These are phyloP conservation scores for Sapria himalayana DNA, from an alignment of 345 rosid species.

Conservation along the genomic window DNA sequence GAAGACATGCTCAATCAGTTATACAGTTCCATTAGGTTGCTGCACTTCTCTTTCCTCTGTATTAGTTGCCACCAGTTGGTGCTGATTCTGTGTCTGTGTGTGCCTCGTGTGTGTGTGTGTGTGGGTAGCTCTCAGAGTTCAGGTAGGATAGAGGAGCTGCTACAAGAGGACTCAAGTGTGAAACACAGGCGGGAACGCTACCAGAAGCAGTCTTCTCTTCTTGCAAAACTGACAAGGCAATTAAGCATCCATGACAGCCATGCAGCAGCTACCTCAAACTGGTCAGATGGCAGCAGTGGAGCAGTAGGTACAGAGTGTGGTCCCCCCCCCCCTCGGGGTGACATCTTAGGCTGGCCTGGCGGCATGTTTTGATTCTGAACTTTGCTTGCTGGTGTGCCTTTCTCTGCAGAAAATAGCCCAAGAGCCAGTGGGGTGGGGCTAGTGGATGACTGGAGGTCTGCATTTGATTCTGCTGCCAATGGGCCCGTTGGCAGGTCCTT, in stretches of 20 bases:
- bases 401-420: constrained; percentile 62
- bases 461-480: constrained; percentile 73
- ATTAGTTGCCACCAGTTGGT: not conserved
- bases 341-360: not conserved
- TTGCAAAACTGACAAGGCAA: constrained; percentile 60
- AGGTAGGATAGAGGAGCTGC: constrained; percentile 60
- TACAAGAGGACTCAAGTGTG: constrained; percentile 77
- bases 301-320: constrained; percentile 17
- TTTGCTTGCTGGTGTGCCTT: not conserved
- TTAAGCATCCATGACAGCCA: constrained; percentile 80
- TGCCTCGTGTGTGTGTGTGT: constrained; percentile 1
- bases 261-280: constrained; percentile 71
- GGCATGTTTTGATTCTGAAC: not conserved
- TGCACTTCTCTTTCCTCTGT: not conserved
- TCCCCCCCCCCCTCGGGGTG: not conserved
- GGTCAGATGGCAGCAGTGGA: constrained; percentile 27
- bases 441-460: constrained; percentile 95
- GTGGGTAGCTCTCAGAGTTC: constrained; percentile 53
- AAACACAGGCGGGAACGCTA: constrained; percentile 57
- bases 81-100: not conserved
- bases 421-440: constrained; percentile 27
- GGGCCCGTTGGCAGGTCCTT: constrained; percentile 29
- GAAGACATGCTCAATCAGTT: constrained; percentile 97
- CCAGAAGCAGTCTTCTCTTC: constrained; percentile 74
- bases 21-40: constrained; percentile 75